phyloP scores from a whole-genome alignment of 1,284 basidiomycete genomes.

The Inonotus hispidus region DNA sequence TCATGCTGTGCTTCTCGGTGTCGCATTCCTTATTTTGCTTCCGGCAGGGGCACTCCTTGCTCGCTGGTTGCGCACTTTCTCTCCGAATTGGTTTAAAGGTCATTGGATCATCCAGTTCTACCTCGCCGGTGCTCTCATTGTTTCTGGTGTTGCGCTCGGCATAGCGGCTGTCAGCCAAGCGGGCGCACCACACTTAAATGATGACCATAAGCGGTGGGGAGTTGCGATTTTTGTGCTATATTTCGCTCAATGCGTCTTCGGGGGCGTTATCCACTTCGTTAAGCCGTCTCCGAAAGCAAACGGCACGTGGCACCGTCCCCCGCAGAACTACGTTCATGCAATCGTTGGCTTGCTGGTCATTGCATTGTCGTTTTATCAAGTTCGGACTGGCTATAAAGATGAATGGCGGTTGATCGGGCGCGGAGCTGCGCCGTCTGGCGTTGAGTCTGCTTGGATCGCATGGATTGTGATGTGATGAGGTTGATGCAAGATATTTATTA shows the following conservation, averaged over 20 bases:
- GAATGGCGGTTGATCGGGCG: constrained; percentile 48
- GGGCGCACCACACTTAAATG: constrained; percentile 37
- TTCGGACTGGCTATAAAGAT: constrained; percentile 39
- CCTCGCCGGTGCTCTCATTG: constrained; percentile 43
- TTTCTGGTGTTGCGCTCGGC: constrained; percentile 47
- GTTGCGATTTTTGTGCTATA: constrained; percentile 57
- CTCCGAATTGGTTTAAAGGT: constrained; percentile 48
- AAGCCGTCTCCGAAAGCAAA: constrained; percentile 29
- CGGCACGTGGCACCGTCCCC: constrained; percentile 37
- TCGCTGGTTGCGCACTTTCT: constrained; percentile 50
- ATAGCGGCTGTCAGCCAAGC: constrained; percentile 39
- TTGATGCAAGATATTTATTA: background rate
- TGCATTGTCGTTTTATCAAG: constrained; percentile 46
- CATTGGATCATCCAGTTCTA: constrained; percentile 47
- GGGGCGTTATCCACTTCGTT: constrained; percentile 53
- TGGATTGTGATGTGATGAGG: constrained; percentile 45
- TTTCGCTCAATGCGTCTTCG: constrained; percentile 49
- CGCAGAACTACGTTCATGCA: constrained; percentile 57
- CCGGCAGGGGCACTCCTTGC: constrained; percentile 56
- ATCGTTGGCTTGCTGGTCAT: constrained; percentile 48
- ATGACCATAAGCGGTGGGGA: constrained; percentile 56
- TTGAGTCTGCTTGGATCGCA: constrained; percentile 42
- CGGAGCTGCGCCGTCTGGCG: constrained; percentile 31
- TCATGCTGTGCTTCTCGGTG: constrained; percentile 46
- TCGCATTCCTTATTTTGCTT: constrained; percentile 55